Conservation (phyloP, 2,329 filamentous ascomycete species). For the Colletotrichum viniferum region DNA sequence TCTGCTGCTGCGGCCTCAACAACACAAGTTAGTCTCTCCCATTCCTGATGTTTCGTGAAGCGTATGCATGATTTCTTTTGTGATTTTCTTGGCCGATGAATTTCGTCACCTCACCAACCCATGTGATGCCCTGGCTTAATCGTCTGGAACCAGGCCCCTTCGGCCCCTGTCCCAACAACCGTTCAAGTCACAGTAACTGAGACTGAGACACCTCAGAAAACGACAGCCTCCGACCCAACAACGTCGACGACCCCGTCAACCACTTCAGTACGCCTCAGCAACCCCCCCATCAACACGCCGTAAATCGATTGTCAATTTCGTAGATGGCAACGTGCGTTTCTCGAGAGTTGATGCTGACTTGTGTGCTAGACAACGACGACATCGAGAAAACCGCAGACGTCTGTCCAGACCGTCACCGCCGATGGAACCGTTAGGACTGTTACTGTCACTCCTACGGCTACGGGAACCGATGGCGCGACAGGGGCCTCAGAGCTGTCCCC, state of each 20-base stretch:
- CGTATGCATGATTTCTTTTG: not conserved
- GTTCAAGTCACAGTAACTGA: slow-evolving; percentile 24
- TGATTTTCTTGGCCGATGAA: slow-evolving; percentile 18
- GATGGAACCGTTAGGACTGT: slow-evolving; percentile 60
- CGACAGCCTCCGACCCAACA: slow-evolving; percentile 34
- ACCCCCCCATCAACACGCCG: slow-evolving; percentile 10
- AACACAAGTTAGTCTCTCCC: slow-evolving; percentile 22
- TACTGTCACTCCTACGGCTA: slow-evolving; percentile 51
- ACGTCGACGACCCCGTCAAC: slow-evolving; percentile 22
- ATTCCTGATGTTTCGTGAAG: not conserved
- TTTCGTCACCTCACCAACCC: slow-evolving; percentile 2
- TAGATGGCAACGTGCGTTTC: not conserved
- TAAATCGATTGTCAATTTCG: not conserved
- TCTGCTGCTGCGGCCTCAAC: slow-evolving; percentile 21
- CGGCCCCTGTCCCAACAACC: slow-evolving; percentile 25
- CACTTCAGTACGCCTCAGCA: slow-evolving; percentile 13
- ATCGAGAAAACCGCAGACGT: slow-evolving; percentile 1
- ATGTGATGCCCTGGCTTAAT: slow-evolving; percentile 20
- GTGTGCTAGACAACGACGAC: not conserved
- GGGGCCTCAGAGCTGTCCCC: slow-evolving; percentile 4
- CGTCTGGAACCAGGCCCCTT: slow-evolving; percentile 27
- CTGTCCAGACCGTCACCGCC: slow-evolving; percentile 58
- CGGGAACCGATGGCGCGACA: slow-evolving; percentile 24
- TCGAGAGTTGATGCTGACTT: not conserved
- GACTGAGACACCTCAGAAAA: slow-evolving; percentile 38